phyloP scores from a whole-genome alignment of 2,329 filamentous ascomycete genomes.

The Septoria linicola region DNA sequence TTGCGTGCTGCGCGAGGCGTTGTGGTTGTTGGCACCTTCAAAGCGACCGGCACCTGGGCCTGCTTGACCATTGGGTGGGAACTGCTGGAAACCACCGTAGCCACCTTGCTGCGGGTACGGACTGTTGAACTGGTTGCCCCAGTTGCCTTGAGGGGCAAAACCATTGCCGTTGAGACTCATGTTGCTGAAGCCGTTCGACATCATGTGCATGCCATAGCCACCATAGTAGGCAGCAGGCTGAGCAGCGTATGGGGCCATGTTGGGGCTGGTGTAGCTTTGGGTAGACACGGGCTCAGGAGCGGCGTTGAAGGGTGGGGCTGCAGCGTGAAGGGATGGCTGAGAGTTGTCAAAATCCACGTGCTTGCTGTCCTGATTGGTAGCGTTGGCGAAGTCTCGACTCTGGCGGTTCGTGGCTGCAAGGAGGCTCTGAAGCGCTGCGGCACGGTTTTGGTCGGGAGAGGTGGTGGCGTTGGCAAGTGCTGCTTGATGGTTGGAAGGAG shows the following conservation, averaged over 20 bases:
- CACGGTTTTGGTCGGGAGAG: conserved; percentile 51
- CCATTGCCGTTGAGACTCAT: conserved; percentile 53
- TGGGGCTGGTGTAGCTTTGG: conserved; percentile 29
- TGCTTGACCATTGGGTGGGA: conserved; percentile 49
- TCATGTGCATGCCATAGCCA: conserved; percentile 59
- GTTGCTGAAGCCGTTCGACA: conserved; percentile 67
- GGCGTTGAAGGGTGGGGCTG: conserved; percentile 75
- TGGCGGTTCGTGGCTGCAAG: conserved; percentile 59
- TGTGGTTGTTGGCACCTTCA: conserved; percentile 55
- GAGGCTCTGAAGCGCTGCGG: conserved; percentile 76
- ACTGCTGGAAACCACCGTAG: conserved; percentile 56
- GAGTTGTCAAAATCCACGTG: conserved; percentile 58
- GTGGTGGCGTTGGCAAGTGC: conserved; percentile 32
- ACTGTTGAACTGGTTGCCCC: conserved; percentile 25
- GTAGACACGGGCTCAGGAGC: conserved; percentile 40
- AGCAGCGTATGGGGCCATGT: conserved; percentile 33
- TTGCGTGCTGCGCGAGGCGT: conserved; percentile 11
- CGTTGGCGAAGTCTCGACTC: conserved; percentile 66
- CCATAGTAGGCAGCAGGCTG: conserved; percentile 45
- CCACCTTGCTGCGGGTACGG: conserved; percentile 45
- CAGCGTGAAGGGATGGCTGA: conserved; percentile 74
- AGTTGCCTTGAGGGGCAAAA: conserved; percentile 44
- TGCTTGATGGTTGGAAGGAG: conserved; percentile 29
- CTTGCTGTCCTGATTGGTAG: conserved; percentile 48
- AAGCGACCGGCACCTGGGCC: conserved; percentile 47